A percentile compares a stretch with the other conserved stretches of the same genome.
Conservation (phyloP, 2,329 filamentous ascomycete species). For the Sarocladiaceae sp. region DNA sequence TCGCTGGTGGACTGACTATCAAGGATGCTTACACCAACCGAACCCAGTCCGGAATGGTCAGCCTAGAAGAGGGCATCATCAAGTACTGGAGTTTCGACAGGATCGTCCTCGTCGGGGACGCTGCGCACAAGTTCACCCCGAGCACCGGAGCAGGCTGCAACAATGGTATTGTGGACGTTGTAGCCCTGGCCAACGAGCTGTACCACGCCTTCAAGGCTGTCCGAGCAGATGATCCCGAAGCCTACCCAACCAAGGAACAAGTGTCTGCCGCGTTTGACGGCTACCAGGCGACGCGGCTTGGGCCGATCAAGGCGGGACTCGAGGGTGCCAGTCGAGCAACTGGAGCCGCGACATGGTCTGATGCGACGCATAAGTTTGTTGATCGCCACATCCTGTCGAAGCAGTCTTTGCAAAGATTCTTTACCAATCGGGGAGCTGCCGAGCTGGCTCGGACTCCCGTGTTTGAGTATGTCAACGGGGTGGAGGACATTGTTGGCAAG, state of each 20-base stretch:
- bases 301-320: conserved; percentile 8
- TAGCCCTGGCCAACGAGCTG: conserved; percentile 19
- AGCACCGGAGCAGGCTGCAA: conserved; percentile 24
- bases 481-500: conserved; percentile 10
- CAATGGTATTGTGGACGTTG: conserved; percentile 22
- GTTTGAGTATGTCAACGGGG: conserved; percentile 20
- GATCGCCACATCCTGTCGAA: conserved; percentile 18
- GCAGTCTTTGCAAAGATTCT: conserved; percentile 10
- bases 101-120: conserved; percentile 24
- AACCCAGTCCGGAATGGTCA: conserved; percentile 15
- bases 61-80: conserved; percentile 24
- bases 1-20: conserved; percentile 16
- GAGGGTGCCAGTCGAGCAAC: conserved; percentile 1
- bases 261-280: conserved; percentile 5
- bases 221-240: neutral
- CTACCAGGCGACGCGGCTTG: conserved; percentile 11
- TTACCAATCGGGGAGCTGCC: conserved; percentile 8
- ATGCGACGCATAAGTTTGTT: neutral
- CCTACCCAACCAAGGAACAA: neutral
- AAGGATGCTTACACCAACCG: conserved; percentile 19
- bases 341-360: conserved; percentile 8
- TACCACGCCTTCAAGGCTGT: conserved; percentile 12
- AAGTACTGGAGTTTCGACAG: conserved; percentile 6
- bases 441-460: conserved; percentile 12
- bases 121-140: conserved; percentile 26